Evolutionary conservation across 768 basidiomycete genomes (phyloP), one percentile per base, ranked within the genome.

Genomic region (Mycena metata): DNA sequence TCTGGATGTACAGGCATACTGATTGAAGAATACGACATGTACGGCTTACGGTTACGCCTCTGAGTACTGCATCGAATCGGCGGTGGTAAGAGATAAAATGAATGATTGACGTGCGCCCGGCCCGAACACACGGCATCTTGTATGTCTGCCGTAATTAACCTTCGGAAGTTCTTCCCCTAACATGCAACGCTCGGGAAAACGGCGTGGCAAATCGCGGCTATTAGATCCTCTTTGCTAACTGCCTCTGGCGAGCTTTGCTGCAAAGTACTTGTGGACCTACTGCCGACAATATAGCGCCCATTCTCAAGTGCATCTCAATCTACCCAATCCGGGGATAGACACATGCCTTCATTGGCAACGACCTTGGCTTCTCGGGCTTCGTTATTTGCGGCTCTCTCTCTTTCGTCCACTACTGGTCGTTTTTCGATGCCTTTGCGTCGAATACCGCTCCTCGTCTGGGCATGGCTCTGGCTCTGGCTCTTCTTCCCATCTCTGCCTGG

Each of bases 271-370:
- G 47, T 41, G 63, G 63, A 19, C 43, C 43, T 3, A 15, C 24
- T 41, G 1, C 39, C 56, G 26, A 33, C 55, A n/a, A 12, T 42
- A 15, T 15, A n/a, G 42, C 26, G n/a, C 55, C 33, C 6, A 33
- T 33, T 36, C 9, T 23, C 23, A 21, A 58, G 16, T 39, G 13
- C 51, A 21, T 43, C 42, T 67, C n/a, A n/a, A n/a, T n/a, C n/a
- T n/a, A n/a, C n/a, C n/a, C n/a, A n/a, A 67, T 67, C 66, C 66
- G 60, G 60, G 54, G 52, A 67, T 61, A 7, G 58, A 45, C 45
- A 67, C 54, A 49, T 50, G 56, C 66, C 59, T 41, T 35, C 66
- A 46, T 36, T 52, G 46, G 50, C 64, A 58, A 65, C 64, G 19
- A 49, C 24, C 39, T 39, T 43, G 30, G 57, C 41, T 21, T 30